Percentiles rank a stretch among this genome's conserved stretches.
Conservation (phyloP, 345 rosid genomes). For the Eucalyptus shirleyi region DNA sequence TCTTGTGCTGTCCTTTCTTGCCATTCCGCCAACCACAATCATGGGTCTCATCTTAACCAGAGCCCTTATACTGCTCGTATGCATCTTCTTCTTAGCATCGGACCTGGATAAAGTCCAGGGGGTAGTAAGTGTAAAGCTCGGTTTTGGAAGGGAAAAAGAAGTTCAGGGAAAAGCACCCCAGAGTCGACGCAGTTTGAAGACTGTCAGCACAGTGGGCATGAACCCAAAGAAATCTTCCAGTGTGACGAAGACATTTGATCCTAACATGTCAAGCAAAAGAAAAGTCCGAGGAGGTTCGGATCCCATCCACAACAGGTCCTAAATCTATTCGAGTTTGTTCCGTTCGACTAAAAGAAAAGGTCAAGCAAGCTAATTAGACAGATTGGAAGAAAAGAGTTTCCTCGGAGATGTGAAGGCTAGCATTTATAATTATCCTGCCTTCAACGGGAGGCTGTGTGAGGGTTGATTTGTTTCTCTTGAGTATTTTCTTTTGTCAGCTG, state of each 20-base stretch:
- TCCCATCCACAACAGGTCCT: slow-evolving; percentile 79
- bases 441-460: neutral
- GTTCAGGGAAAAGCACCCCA: slow-evolving; percentile 1
- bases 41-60: slow-evolving; percentile 31
- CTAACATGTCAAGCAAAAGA: slow-evolving; percentile 64
- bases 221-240: slow-evolving; percentile 19
- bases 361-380: slow-evolving; percentile 1
- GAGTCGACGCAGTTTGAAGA: slow-evolving; percentile 25
- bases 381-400: neutral
- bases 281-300: slow-evolving; percentile 65
- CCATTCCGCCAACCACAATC: neutral
- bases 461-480: slow-evolving; percentile 23
- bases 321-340: neutral
- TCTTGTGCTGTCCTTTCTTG: neutral
- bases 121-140: slow-evolving; percentile 14
- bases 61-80: slow-evolving; percentile 36
- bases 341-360: neutral
- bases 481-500: slow-evolving; percentile 6
- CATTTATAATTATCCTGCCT: neutral
- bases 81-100: slow-evolving; percentile 37
- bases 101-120: slow-evolving; percentile 20
- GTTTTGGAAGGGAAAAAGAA: neutral
- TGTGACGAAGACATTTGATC: slow-evolving; percentile 22
- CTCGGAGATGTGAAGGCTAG: neutral
- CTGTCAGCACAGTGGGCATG: slow-evolving; percentile 6